Conservation (phyloP, 352 stramenopile genomes). For the Pythium aristosporum region DNA sequence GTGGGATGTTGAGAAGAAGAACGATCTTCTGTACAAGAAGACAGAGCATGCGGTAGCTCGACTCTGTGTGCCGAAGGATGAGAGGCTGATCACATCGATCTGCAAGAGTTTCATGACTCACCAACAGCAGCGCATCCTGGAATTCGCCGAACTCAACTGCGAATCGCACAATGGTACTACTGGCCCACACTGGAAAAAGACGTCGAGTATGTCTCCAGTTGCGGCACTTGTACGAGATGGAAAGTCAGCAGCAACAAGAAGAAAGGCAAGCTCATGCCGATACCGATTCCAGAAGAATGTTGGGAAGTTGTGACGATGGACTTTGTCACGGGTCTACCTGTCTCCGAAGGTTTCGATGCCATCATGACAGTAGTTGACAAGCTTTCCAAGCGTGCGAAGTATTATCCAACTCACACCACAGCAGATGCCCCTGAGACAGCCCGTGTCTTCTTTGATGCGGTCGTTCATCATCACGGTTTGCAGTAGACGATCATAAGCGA, state of each 20-base stretch:
- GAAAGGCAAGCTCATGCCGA: conserved; percentile 19
- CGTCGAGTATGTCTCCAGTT: conserved; percentile 21
- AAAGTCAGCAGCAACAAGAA: conserved; percentile 14
- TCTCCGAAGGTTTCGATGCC: conserved; percentile 15
- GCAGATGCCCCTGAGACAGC: conserved; percentile 6
- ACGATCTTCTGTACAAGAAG: background rate
- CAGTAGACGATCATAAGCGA: conserved; percentile 24
- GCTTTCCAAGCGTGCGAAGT: conserved; percentile 22
- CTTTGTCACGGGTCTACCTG: conserved; percentile 21
- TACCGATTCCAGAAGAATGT: conserved; percentile 15
- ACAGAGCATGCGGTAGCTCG: background rate
- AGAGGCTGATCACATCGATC: background rate
- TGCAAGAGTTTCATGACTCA: conserved; percentile 3
- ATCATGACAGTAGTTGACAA: conserved; percentile 16
- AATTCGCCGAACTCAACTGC: background rate
- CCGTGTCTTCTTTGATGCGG: conserved; percentile 19
- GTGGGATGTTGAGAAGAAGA: too few relatives aligned
- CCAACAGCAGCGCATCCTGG: background rate
- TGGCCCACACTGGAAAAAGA: conserved; percentile 8
- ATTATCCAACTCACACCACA: conserved; percentile 13
- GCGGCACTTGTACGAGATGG: conserved; percentile 11
- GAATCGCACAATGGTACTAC: conserved; percentile 1
- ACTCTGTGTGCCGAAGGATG: conserved; percentile 4
- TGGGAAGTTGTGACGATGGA: conserved; percentile 25
- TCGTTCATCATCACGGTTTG: conserved; percentile 24